Base-by-base conservation (phyloP, 345 rosid species). In the Mallotus nudiflorus region DNA sequence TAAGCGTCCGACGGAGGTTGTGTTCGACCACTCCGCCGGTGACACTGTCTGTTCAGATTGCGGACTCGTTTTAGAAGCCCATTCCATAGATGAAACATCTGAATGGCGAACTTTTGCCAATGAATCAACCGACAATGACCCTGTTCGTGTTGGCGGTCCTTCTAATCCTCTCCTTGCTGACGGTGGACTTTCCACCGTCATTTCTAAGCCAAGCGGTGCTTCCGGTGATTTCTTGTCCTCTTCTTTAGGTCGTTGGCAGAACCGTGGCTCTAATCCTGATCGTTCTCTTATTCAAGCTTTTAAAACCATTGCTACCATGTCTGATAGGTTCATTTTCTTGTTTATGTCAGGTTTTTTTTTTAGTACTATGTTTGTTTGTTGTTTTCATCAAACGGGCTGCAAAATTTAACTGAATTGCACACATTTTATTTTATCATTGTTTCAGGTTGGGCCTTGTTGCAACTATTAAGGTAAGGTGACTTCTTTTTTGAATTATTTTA, bases 361-460 rank as follows among this genome's bases (percentile, higher is more conserved):
- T 33, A 33, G 37, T 33, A 33, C n/a, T 33, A 33, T 33, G 6
- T 33, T 33, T 33, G 3, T 33, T 33, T 33, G 37, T 33, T 33
- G 6, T 33, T 6, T 33, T 33, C 4, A 33, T 33, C 37, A 2
- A 33, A 33, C 3, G 37, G 37, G 37, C 37, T 33, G 37, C 37
- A 33, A 33, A n/a, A 33, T 33, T 33, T 33, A 33, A 33, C 37
- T 2, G 37, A 33, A 33, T 6, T 33, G 37, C 37, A 33, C 3
- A 33, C 37, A 33, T 33, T 33, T 33, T 33, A 6, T 1, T 29
- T 16, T 80, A 78, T 59, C 86, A 80, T 1, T 29, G n/a, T 80
- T 80, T 59, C 86, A 80, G 86, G 83, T 65, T 86, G 73, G 86
- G 82, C 3, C 82, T 84, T 4, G 86, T 77, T 20, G 64, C 80